Base-by-base conservation (phyloP, 2,329 filamentous ascomycete species). In the Xylaria sp. region DNA sequence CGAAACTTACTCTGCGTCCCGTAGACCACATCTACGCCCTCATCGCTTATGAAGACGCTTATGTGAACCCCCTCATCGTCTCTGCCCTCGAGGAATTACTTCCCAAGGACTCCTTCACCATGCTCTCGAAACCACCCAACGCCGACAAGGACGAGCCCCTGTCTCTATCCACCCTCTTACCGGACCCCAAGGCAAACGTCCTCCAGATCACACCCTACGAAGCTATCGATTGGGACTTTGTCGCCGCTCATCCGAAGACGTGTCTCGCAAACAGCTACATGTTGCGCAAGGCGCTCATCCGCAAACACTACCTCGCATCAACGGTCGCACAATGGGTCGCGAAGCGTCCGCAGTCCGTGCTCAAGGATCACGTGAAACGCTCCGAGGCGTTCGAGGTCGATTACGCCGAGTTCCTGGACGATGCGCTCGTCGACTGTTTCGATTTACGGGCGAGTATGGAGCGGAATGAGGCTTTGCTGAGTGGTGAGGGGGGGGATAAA, bases 351-450 rank as follows among this genome's bases (percentile, higher is more conserved):
- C 74, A 80, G 0, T 91, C 87, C 8, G 74, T 87, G 4, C 79
- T 99, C 10, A 80, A 78, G 59, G 76, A 78, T 1, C 88, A 94
- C 69, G 84, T 96, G 57, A 90, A 91, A 72, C 83, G 87, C 1
- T 86, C 86, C 49, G 90, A 95, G 64, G 85, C 91, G 48, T 96
- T 99, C 67, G 94, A 99, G 75, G 82, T 99, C 6, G 94, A 99
- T 74, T 99, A 94, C 71, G 92, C 92, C 1, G 94, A 99, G 76
- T 99, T 97, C 70, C 78, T 99, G 11, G 94, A 97, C 65, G 94
- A 99, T 68, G 90, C 94, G 0, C 78, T 99, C 6, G 80, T 96
- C 1, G 94, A 99, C 73, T 89, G 90, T 0, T 97, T 89, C 72
- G 94, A 97, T 69, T 76, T 99, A 55, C 82, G 87, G 18, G 90